Percentiles rank a stretch among this genome's conserved stretches.
These are phyloP conservation scores for Picea abies DNA, from an alignment of 83 land plant genomes.

Conservation along the genomic window DNA sequence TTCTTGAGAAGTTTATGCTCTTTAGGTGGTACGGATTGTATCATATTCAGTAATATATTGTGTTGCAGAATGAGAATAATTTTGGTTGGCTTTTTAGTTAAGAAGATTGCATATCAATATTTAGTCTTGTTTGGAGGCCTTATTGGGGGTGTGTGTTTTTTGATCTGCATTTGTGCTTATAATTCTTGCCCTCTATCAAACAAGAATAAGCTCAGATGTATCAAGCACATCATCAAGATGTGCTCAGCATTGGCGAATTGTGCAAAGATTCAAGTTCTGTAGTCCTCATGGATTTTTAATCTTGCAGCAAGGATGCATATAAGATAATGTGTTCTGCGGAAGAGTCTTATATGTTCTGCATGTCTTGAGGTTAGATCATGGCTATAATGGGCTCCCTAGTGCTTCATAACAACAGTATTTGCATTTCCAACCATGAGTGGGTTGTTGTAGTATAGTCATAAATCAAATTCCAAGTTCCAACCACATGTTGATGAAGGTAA, in stretches of 20 bases:
- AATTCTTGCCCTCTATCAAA: neutral
- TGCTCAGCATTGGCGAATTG: neutral
- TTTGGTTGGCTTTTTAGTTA: neutral
- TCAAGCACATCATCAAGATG: neutral
- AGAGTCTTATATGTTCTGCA: conserved; percentile 1
- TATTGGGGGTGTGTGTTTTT: neutral
- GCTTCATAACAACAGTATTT: neutral
- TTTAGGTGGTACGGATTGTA: too few species aligned
- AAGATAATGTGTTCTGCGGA: neutral
- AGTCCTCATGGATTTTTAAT: neutral
- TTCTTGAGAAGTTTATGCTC: too few species aligned
- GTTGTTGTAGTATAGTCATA: neutral
- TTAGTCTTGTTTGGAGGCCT: neutral
- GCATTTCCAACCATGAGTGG: neutral
- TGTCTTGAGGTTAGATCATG: neutral
- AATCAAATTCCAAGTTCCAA: neutral
- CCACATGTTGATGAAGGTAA: neutral
- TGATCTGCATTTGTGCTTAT: neutral
- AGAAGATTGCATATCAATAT: neutral
- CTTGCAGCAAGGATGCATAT: neutral
- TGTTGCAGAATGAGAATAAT: neutral
- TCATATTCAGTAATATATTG: neutral
- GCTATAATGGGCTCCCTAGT: neutral
- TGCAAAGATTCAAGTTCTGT: neutral
- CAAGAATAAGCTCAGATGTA: neutral